Percentiles rank a stretch among this genome's conserved stretches.
Conservation (phyloP, 805 yeast genomes). For the Kuraishia borneana region DNA sequence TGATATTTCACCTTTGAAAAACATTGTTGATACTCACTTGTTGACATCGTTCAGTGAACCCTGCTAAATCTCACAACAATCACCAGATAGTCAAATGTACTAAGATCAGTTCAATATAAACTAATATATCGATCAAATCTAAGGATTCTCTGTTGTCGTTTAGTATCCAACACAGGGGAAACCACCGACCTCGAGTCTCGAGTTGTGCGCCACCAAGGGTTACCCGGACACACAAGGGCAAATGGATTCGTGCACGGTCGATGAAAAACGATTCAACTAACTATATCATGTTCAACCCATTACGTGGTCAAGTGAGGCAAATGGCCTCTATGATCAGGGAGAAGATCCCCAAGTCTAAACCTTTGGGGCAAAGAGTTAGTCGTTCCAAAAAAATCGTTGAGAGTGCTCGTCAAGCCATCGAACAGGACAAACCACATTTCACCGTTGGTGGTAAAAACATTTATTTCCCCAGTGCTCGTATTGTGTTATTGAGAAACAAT, state of each 20-base stretch:
- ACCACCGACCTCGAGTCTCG: no score
- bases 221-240: no score
- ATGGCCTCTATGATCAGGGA: neutral
- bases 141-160: no score
- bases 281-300: no score
- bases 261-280: no score
- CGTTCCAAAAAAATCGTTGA: neutral
- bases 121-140: neutral
- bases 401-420: slow-evolving; percentile 34
- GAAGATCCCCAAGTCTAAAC: slow-evolving; percentile 1
- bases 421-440: slow-evolving; percentile 67
- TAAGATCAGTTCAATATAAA: neutral
- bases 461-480: slow-evolving; percentile 78
- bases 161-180: no score
- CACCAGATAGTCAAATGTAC: neutral
- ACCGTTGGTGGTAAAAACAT: slow-evolving; percentile 64
- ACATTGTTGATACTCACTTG: neutral
- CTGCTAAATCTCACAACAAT: neutral
- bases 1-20: neutral
- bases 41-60: neutral
- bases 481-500: slow-evolving; percentile 75
- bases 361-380: neutral
- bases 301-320: neutral
- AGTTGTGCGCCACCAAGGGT: no score
- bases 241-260: no score